Evolutionary conservation across 2,329 filamentous ascomycete species (phyloP).

Genomic region (Aspergillus alliaceus): DNA sequence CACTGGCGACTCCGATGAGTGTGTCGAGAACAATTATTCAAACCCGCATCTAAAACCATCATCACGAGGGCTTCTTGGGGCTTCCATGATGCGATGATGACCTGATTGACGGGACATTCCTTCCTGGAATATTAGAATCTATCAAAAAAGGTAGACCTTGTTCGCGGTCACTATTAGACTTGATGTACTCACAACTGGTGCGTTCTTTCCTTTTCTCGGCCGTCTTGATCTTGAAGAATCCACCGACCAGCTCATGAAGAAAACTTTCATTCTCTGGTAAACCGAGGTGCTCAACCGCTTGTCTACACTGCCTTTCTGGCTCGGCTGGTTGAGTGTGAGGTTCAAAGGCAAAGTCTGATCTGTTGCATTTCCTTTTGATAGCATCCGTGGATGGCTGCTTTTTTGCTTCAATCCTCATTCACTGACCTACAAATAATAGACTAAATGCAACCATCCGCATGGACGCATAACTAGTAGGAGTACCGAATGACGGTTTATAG

Average conservation of each 20-base stretch:
- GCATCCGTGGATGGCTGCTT: background rate
- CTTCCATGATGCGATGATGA: constrained; percentile 49
- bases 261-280: constrained; percentile 46
- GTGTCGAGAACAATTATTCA: constrained; percentile 63
- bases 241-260: constrained; percentile 34
- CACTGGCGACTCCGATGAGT: constrained; percentile 70
- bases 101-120: constrained; percentile 45
- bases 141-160: no score
- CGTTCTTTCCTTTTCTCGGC: constrained; percentile 1
- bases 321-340: constrained; percentile 46
- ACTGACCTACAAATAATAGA: constrained; percentile 1
- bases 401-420: background rate
- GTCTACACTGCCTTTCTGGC: constrained; percentile 14
- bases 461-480: background rate
- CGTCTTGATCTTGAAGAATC: background rate
- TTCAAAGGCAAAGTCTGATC: constrained; percentile 46
- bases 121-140: background rate
- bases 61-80: constrained; percentile 60
- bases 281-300: constrained; percentile 45
- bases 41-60: constrained; percentile 78
- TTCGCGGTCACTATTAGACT: no score
- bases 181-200: constrained; percentile 5
- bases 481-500: background rate
- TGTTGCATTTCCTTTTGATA: constrained; percentile 4
- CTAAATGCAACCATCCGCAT: background rate